Percentiles rank a stretch among this genome's conserved stretches.
These are phyloP conservation scores for Lycium ferocissimum DNA, from an alignment of 257 asterid genomes.

Conservation along the genomic window DNA sequence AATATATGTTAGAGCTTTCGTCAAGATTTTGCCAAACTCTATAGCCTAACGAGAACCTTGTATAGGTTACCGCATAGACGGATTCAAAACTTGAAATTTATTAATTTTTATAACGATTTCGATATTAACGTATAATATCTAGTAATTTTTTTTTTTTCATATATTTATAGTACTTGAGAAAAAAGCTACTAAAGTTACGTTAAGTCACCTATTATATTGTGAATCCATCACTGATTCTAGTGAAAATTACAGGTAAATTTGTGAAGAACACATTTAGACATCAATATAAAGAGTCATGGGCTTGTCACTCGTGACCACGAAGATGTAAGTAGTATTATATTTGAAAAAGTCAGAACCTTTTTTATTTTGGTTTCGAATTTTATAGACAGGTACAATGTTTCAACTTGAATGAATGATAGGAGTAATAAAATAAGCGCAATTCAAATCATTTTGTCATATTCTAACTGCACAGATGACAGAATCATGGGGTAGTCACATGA, in stretches of 20 bases:
- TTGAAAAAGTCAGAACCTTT: not conserved
- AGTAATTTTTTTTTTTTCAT: too few relatives aligned
- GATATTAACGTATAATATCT: too few relatives aligned
- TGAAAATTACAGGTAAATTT: not conserved
- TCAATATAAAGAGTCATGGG: not conserved
- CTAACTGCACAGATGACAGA: not conserved
- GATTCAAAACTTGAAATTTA: too few relatives aligned
- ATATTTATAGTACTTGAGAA: too few relatives aligned
- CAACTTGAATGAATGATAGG: not conserved
- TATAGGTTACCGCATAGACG: too few relatives aligned
- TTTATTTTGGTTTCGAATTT: not conserved
- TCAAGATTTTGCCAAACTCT: too few relatives aligned
- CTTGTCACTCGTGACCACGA: not conserved
- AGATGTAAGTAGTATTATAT: not conserved
- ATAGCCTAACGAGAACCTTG: too few relatives aligned
- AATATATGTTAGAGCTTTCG: not conserved
- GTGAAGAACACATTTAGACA: not conserved
- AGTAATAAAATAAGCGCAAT: not conserved
- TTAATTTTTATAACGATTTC: too few relatives aligned
- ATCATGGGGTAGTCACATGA: conserved; percentile 24
- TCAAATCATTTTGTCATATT: not conserved
- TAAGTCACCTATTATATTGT: too few relatives aligned
- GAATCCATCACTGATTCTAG: too few relatives aligned
- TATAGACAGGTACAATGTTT: conserved; percentile 20
- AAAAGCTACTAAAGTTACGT: too few relatives aligned